Base-by-base conservation (phyloP, 306 rosid genomes). In the Inga oerstediana region DNA sequence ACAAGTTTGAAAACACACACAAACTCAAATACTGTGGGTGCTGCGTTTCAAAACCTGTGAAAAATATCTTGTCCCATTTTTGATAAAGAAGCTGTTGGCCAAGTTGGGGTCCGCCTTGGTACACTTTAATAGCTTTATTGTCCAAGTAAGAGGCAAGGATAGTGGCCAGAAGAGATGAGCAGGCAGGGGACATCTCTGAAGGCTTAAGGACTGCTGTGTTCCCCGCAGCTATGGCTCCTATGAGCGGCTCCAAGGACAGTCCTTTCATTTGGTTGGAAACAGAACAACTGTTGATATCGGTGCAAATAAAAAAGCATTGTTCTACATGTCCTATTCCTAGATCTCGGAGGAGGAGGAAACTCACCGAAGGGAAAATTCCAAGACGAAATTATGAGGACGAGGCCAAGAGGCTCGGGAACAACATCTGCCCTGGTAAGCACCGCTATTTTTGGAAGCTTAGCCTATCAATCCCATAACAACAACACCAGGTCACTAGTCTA, bases 191-290 rank as follows among this genome's bases (percentile, higher is more conserved):
- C 74, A 89, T 10, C 80, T 94, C 98, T 39, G 97, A 92, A 69
- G 92, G 95, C 77, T 94, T 94, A 48, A 92, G 46, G 62, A 94
- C 88, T 5, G 71, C 91, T 16, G 75, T 43, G 86, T 94, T 94
- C 77, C 98, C 98, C 20, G 98, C 94, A 49, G 98, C 92, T 56
- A 94, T n/a, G 0, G 97, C 98, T 77, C 98, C 98, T 32, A 93
- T 89, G 16, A 92, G 76, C 34, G 98, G 94, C 78, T 93, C 98
- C 89, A 93, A 87, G 52, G 94, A 89, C 70, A 94, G 68, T 77
- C 98, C 98, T 94, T 35, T 13, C 19, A 10, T 64, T 30, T 27
- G 19, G 3, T 8, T 61, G 3, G 10, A 79, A 27, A 67, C 12
- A 35, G 4, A 68, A 19, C 74, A 70, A 43, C 32, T 5, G 13